A percentile compares a stretch with the other conserved stretches of the same genome.
Evolutionary conservation across 495 filamentous ascomycete species (phyloP).

Genomic region (Saxispiralis lemnorum): DNA sequence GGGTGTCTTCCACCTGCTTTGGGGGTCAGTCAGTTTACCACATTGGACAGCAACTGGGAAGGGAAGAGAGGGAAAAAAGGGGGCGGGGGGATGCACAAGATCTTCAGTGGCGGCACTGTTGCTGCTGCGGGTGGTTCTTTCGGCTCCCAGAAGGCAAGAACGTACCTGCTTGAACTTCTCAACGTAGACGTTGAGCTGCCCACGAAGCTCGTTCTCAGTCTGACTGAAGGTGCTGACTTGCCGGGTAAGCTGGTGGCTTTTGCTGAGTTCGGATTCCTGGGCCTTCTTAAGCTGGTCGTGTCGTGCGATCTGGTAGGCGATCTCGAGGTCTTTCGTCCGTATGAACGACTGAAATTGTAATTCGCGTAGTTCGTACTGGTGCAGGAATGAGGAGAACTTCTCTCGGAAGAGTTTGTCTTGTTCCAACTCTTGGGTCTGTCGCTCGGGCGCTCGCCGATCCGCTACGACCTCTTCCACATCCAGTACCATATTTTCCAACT

Average conservation of each 20-base stretch:
- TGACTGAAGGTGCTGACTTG: slow-evolving; percentile 94
- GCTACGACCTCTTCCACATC: slow-evolving; percentile 69
- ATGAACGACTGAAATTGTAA: slow-evolving; percentile 76
- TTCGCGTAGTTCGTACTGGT: slow-evolving; percentile 90
- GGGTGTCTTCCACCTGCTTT: slow-evolving; percentile 82
- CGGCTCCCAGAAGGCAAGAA: neutral
- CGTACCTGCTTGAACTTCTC: slow-evolving; percentile 99
- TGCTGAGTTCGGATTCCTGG: slow-evolving; percentile 59
- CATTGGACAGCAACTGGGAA: neutral
- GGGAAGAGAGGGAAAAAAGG: neutral
- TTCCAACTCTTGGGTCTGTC: slow-evolving; percentile 34
- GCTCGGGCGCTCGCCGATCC: slow-evolving; percentile 55
- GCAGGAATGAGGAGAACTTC: slow-evolving; percentile 82
- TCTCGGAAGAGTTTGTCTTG: slow-evolving; percentile 49
- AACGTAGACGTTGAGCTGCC: slow-evolving; percentile 94
- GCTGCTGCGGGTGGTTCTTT: no score
- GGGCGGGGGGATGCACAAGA: no score
- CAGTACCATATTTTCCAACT: slow-evolving; percentile 52
- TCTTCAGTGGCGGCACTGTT: no score
- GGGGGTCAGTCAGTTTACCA: slow-evolving; percentile 15
- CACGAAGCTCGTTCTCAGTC: slow-evolving; percentile 81
- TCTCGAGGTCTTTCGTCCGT: slow-evolving; percentile 89
- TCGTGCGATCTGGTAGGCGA: slow-evolving; percentile 71
- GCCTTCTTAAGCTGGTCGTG: slow-evolving; percentile 77
- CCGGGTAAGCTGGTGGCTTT: slow-evolving; percentile 64